A percentile compares a stretch with the other conserved stretches of the same genome.
Conservation (phyloP, 202 grass and related monocot genomes). For the Hordeum pubiflorum region DNA sequence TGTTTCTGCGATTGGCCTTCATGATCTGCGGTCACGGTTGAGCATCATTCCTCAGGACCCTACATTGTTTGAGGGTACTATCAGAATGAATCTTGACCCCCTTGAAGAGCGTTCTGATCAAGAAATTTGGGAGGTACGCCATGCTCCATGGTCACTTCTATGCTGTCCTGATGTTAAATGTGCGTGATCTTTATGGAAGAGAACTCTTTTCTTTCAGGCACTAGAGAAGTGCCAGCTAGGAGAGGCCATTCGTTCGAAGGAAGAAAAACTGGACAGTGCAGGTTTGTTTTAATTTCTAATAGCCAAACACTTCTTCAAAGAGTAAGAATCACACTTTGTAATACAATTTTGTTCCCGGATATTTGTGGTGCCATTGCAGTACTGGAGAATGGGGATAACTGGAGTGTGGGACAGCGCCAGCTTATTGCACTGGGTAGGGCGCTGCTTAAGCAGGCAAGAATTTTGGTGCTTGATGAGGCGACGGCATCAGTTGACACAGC, state of each 20-base stretch:
- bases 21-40: conserved; percentile 81
- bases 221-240: conserved; percentile 94
- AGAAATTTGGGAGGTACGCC: conserved; percentile 81
- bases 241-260: conserved; percentile 68
- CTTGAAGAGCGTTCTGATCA: conserved; percentile 72
- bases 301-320: background rate
- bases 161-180: conserved; percentile 6
- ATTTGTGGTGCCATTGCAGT: conserved; percentile 44
- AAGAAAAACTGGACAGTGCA: conserved; percentile 81
- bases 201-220: conserved; percentile 44
- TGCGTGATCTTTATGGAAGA: conserved; percentile 18
- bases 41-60: conserved; percentile 98
- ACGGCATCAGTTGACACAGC: conserved; percentile 97
- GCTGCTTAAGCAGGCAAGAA: conserved; percentile 84
- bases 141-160: conserved; percentile 5
- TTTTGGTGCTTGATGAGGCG: conserved; percentile 94
- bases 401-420: conserved; percentile 95
- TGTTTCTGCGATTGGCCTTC: conserved; percentile 74
- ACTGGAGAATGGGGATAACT: conserved; percentile 97
- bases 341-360: background rate
- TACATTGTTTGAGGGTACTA: conserved; percentile 91
- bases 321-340: background rate
- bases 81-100: conserved; percentile 94
- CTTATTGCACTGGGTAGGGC: conserved; percentile 90
- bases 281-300: conserved; percentile 40